Conservation (phyloP, 2,329 filamentous ascomycete species). For the Amphichorda felina region DNA sequence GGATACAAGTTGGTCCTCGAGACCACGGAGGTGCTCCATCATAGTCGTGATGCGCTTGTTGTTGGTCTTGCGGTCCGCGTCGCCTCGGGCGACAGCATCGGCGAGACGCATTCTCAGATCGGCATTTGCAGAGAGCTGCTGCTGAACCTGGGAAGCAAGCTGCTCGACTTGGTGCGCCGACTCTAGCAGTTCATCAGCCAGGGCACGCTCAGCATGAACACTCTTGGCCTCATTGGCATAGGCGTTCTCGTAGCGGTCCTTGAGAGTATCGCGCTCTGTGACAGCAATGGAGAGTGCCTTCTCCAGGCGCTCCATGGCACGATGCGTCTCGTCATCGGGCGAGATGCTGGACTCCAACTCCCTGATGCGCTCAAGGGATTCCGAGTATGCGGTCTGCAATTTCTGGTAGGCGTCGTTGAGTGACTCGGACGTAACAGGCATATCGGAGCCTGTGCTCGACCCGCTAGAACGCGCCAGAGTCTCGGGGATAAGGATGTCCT, state of each 20-base stretch:
- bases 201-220: slow-evolving; percentile 47
- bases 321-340: slow-evolving; percentile 45
- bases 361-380: slow-evolving; percentile 56
- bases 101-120: slow-evolving; percentile 64
- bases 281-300: slow-evolving; percentile 57
- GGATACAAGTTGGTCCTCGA: slow-evolving; percentile 74
- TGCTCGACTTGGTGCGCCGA: slow-evolving; percentile 70
- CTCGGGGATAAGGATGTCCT: slow-evolving; percentile 66
- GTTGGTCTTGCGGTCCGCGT: slow-evolving; percentile 70
- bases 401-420: slow-evolving; percentile 65
- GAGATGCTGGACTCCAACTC: slow-evolving; percentile 32
- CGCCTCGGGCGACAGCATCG: slow-evolving; percentile 71
- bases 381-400: slow-evolving; percentile 58
- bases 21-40: slow-evolving; percentile 64
- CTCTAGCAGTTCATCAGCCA: slow-evolving; percentile 58
- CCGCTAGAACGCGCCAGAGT: slow-evolving; percentile 34
- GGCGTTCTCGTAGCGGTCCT: slow-evolving; percentile 47
- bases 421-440: slow-evolving; percentile 54
- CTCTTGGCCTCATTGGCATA: slow-evolving; percentile 42
- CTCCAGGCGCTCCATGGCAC: slow-evolving; percentile 55
- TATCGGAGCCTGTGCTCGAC: slow-evolving; percentile 14
- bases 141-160: slow-evolving; percentile 65
- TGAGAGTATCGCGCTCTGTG: slow-evolving; percentile 60
- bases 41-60: slow-evolving; percentile 73
- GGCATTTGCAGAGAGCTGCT: slow-evolving; percentile 69